Conservation (phyloP, 805 yeast species). For the Metschnikowia shivogae region DNA sequence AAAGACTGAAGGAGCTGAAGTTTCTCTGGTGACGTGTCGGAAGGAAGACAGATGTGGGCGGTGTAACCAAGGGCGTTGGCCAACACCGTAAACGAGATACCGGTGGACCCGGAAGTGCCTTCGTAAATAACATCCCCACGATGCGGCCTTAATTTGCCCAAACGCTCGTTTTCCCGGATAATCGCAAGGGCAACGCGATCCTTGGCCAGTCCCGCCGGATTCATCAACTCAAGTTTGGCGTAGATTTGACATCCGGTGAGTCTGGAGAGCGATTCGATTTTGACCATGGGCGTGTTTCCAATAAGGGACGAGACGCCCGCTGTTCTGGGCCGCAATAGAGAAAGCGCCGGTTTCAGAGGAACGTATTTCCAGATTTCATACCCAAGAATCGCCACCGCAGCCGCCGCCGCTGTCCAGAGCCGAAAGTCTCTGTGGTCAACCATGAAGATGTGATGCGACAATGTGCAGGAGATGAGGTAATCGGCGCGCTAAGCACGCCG, state of each 20-base stretch:
- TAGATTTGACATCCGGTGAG: conserved; percentile 77
- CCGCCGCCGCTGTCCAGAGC: conserved; percentile 18
- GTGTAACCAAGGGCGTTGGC: conserved; percentile 84
- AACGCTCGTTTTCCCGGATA: conserved; percentile 59
- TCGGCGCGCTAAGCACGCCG: no score
- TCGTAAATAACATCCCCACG: conserved; percentile 77
- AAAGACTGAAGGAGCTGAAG: conserved; percentile 62
- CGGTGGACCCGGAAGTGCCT: conserved; percentile 97
- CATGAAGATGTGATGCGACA: not conserved
- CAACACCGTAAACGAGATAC: conserved; percentile 88
- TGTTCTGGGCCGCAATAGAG: conserved; percentile 19
- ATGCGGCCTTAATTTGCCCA: conserved; percentile 54
- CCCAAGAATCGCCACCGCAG: conserved; percentile 11
- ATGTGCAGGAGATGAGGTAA: not conserved
- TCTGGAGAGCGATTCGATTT: conserved; percentile 63
- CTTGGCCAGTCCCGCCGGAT: conserved; percentile 95
- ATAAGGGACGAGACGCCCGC: conserved; percentile 74
- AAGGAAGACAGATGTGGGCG: conserved; percentile 92
- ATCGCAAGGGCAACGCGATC: conserved; percentile 90
- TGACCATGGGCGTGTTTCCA: conserved; percentile 86
- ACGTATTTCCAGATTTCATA: conserved; percentile 10
- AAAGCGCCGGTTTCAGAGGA: not conserved
- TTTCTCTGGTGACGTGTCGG: conserved; percentile 87
- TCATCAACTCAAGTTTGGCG: conserved; percentile 80
- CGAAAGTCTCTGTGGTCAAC: conserved; percentile 3